Conservation (phyloP, 2,329 filamentous ascomycete genomes). For the Trichoderma brevicompactum region DNA sequence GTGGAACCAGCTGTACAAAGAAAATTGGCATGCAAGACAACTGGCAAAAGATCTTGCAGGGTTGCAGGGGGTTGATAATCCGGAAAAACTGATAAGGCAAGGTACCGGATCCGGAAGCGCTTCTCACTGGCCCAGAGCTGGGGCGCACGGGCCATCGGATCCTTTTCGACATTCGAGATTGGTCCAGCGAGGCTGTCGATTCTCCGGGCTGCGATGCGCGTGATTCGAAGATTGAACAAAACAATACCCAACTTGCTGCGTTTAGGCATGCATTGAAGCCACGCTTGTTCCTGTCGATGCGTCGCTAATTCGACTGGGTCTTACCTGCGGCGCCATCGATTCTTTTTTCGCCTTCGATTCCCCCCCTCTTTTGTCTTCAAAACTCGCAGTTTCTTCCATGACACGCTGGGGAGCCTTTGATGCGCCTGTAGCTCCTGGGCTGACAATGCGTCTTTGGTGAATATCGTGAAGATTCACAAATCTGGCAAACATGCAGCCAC, state of each 20-base stretch:
- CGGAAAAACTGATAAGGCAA: slow-evolving; percentile 42
- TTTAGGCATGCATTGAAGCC: slow-evolving; percentile 26
- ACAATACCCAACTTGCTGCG: slow-evolving; percentile 16
- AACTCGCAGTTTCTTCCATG: slow-evolving; percentile 9
- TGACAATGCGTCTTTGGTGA: slow-evolving; percentile 40
- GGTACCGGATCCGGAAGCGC: slow-evolving; percentile 36
- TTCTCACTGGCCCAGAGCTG: slow-evolving; percentile 15
- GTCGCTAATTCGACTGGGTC: neutral
- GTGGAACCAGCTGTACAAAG: slow-evolving; percentile 33
- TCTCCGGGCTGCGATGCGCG: slow-evolving; percentile 30
- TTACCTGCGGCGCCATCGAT: neutral
- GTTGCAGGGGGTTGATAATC: slow-evolving; percentile 22
- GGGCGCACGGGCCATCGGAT: slow-evolving; percentile 22
- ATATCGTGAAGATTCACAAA: slow-evolving; percentile 37
- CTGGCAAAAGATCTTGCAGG: slow-evolving; percentile 27
- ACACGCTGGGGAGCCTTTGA: slow-evolving; percentile 23
- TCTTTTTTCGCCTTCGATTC: neutral
- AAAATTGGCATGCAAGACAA: slow-evolving; percentile 35
- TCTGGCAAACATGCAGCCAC: slow-evolving; percentile 41
- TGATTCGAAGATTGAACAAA: slow-evolving; percentile 24
- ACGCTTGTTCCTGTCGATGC: slow-evolving; percentile 10
- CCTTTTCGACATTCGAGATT: slow-evolving; percentile 18
- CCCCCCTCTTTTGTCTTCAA: neutral
- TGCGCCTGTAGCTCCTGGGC: slow-evolving; percentile 29
- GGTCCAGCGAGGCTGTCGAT: slow-evolving; percentile 32